Percentiles rank a stretch among this genome's conserved stretches.
phyloP scores from a whole-genome alignment of 257 asterid species.

The Thymus mandschuricus region DNA sequence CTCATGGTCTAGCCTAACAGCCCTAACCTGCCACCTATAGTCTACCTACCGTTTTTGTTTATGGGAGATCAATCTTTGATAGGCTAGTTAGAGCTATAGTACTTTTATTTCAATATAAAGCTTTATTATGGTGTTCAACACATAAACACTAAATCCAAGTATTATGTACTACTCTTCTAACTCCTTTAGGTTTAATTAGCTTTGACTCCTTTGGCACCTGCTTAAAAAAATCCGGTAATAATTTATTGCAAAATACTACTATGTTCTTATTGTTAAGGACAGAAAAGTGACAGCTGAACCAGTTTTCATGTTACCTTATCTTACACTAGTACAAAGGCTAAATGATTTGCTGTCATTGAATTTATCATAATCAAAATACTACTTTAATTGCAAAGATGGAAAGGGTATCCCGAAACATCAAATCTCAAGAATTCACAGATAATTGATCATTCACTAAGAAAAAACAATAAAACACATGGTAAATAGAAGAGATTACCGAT shows the following conservation, averaged over 20 bases:
- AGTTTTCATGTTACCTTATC: neutral
- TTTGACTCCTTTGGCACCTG: conserved; percentile 18
- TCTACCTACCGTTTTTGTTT: neutral
- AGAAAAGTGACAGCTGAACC: conserved; percentile 26
- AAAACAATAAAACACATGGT: conserved; percentile 1
- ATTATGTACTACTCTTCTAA: conserved; percentile 1
- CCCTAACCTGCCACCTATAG: neutral
- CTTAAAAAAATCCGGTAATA: neutral
- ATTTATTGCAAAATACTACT: neutral
- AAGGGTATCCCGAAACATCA: conserved; percentile 16
- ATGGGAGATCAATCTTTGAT: neutral
- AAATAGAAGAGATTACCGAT: conserved; percentile 56
- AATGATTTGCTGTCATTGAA: neutral
- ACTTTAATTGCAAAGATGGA: conserved; percentile 5
- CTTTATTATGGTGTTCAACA: conserved; percentile 11
- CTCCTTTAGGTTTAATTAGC: neutral
- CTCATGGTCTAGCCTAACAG: neutral
- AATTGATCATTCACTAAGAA: neutral
- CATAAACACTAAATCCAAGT: neutral
- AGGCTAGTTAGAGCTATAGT: neutral
- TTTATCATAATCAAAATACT: neutral
- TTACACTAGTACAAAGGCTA: neutral
- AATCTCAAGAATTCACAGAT: neutral
- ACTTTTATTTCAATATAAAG: neutral
- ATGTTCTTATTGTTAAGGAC: conserved; percentile 20